Conservation (phyloP, 208 protist species). For the Trypanosoma platydactyli region DNA sequence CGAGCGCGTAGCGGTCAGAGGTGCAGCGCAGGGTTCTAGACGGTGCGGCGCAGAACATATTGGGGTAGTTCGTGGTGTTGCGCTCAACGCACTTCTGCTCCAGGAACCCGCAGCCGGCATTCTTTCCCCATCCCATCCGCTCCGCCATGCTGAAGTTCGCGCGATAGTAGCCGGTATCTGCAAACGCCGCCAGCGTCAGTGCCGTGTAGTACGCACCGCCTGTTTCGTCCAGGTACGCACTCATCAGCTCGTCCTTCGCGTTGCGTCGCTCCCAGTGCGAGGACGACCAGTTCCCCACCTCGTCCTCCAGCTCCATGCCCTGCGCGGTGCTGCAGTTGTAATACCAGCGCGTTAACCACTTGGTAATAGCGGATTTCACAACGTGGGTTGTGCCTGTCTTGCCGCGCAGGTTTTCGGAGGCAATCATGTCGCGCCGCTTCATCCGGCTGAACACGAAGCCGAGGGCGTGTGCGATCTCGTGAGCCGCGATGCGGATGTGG, state of each 20-base stretch:
- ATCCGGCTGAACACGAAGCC: slow-evolving; percentile 16
- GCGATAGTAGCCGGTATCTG: slow-evolving; percentile 36
- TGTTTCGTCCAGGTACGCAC: neutral
- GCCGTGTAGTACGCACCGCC: slow-evolving; percentile 32
- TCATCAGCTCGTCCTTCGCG: slow-evolving; percentile 41
- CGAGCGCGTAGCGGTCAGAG: slow-evolving; percentile 22
- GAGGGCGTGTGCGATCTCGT: slow-evolving; percentile 18
- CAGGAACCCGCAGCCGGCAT: slow-evolving; percentile 30
- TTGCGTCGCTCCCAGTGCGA: slow-evolving; percentile 37
- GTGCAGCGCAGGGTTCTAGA: slow-evolving; percentile 30
- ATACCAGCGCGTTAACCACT: neutral
- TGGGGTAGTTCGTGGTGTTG: slow-evolving; percentile 25
- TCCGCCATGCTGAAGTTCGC: slow-evolving; percentile 36
- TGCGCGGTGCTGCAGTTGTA: neutral
- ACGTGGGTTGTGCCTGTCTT: neutral
- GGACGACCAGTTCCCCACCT: slow-evolving; percentile 1
- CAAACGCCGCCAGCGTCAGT: slow-evolving; percentile 39
- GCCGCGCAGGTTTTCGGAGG: neutral
- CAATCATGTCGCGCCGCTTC: neutral
- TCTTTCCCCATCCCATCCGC: slow-evolving; percentile 35
- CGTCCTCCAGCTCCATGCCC: slow-evolving; percentile 40
- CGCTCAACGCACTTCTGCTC: slow-evolving; percentile 29
- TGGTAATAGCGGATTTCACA: neutral
- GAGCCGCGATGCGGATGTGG: neutral
- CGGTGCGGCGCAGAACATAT: slow-evolving; percentile 33